Percentiles rank a stretch among this genome's conserved stretches.
phyloP scores from a whole-genome alignment of 2,329 filamentous ascomycete species.

The Penicillium frequentans region DNA sequence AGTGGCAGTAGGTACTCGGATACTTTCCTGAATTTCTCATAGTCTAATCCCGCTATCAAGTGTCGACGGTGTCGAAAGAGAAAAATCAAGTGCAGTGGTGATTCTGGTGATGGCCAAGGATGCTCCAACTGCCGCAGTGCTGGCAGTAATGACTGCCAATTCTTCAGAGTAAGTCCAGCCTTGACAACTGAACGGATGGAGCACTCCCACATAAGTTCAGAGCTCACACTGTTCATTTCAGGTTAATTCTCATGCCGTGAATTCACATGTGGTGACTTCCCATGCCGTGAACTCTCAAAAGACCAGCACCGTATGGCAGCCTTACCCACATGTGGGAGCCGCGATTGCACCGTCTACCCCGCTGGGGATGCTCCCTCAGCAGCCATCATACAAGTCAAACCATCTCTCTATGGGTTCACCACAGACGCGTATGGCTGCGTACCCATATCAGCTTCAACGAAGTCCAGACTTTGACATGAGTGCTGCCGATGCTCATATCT shows the following conservation, averaged over 20 bases:
- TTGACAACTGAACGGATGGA: not conserved
- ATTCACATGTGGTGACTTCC: not conserved
- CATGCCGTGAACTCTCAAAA: slow-evolving; percentile 36
- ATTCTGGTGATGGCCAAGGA: slow-evolving; percentile 71
- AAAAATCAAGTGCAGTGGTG: slow-evolving; percentile 93
- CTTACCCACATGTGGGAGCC: slow-evolving; percentile 25
- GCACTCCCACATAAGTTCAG: too few relatives aligned
- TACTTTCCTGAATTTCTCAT: not conserved
- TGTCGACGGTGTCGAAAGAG: slow-evolving; percentile 86
- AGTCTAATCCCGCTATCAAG: slow-evolving; percentile 47
- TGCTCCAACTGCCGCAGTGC: slow-evolving; percentile 82
- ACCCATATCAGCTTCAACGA: slow-evolving; percentile 10
- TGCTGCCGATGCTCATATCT: slow-evolving; percentile 18
- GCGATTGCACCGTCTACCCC: slow-evolving; percentile 19
- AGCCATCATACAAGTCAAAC: slow-evolving; percentile 12
- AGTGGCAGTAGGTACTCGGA: slow-evolving; percentile 46
- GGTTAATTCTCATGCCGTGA: not conserved
- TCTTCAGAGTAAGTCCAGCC: slow-evolving; percentile 65
- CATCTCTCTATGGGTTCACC: slow-evolving; percentile 16
- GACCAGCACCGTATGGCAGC: slow-evolving; percentile 25
- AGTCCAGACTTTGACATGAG: slow-evolving; percentile 29
- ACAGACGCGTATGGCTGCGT: slow-evolving; percentile 18
- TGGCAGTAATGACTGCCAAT: slow-evolving; percentile 66
- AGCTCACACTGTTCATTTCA: not conserved
- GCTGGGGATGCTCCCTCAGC: slow-evolving; percentile 19